A percentile compares a stretch with the other conserved stretches of the same genome.
These are phyloP conservation scores for Chlamydomonas reinhardtii DNA, from an alignment of 163 green algal species.

Conservation along the genomic window DNA sequence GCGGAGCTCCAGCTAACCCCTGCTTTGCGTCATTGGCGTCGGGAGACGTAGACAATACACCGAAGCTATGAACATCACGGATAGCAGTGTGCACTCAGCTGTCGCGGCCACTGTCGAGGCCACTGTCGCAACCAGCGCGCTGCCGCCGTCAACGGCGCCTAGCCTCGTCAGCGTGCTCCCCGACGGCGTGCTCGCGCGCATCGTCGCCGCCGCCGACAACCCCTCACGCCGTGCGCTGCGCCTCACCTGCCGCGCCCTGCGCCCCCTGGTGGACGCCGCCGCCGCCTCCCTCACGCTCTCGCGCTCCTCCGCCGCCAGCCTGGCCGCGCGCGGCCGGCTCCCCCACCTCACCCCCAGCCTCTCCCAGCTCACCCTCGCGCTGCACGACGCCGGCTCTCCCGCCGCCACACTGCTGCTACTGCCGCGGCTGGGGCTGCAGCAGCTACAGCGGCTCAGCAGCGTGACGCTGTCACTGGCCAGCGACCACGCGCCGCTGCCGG, in stretches of 20 bases:
- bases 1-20: too few relatives aligned
- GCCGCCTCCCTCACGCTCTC: slow-evolving; percentile 3
- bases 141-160: too few relatives aligned
- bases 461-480: not conserved
- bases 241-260: not conserved
- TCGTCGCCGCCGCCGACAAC: not conserved
- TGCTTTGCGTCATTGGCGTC: too few relatives aligned
- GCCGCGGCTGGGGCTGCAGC: not conserved
- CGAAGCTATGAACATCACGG: too few relatives aligned
- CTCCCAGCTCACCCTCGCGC: not conserved
- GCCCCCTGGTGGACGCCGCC: slow-evolving; percentile 8
- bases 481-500: not conserved
- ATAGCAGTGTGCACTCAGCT: too few relatives aligned
- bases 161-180: not conserved
- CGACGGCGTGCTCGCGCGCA: not conserved
- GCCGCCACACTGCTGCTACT: not conserved
- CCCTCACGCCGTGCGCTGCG: slow-evolving; percentile 12
- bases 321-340: slow-evolving; percentile 4
- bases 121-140: too few relatives aligned
- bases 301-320: not conserved
- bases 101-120: too few relatives aligned
- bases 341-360: not conserved
- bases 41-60: too few relatives aligned
- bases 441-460: not conserved
- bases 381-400: slow-evolving; percentile 4